Base-by-base conservation (phyloP, 1,139 yeast genomes). In the Geotrichum candidum region DNA sequence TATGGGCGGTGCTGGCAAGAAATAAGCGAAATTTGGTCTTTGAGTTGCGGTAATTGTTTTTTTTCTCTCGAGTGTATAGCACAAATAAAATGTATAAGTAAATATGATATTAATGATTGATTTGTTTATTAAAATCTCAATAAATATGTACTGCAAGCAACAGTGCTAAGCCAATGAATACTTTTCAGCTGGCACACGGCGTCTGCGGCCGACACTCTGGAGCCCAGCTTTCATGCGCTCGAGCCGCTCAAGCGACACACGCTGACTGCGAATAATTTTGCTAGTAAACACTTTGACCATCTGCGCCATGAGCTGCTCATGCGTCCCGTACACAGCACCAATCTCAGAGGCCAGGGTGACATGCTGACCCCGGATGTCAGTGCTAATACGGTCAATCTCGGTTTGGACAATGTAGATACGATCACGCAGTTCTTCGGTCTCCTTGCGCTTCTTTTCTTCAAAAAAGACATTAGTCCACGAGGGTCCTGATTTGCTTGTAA, bases 201-300 rank as follows among this genome's bases (percentile, higher is more conserved):
- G 18, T 6, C 15, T 18, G 45, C 48, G 22, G 10, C 22, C 18
- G 18, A 18, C 18, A n/a, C 22, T n/a, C 23, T n/a, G 48, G 18
- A 41, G 48, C 22, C 48, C 48, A 7, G 48, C 31, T 51, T 64
- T 57, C n/a, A 68, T 57, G 15, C 72, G 66, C 51, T 64, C 60
- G 51, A 73, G 63, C 41, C 70, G 60, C 45, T 62, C 61, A 83
- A 82, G 70, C 76, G 82, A 66, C 56, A 74, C 78, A 57, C 68
- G 68, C 38, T 73, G 71, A 53, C 69, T 63, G 56, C 68, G 68
- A 29, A 77, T 66, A 64, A 70, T 69, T 45, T 65, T 66, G 25
- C 56, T 61, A 0, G 75, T 68, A 62, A 70, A 72, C 46, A 68
- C 68, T 56, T 67, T 66, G 31, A 80, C 67, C 9, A 74, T 64